Evolutionary conservation across 2,329 filamentous ascomycete species (phyloP).

Genomic region (Calonectria fujianensis): DNA sequence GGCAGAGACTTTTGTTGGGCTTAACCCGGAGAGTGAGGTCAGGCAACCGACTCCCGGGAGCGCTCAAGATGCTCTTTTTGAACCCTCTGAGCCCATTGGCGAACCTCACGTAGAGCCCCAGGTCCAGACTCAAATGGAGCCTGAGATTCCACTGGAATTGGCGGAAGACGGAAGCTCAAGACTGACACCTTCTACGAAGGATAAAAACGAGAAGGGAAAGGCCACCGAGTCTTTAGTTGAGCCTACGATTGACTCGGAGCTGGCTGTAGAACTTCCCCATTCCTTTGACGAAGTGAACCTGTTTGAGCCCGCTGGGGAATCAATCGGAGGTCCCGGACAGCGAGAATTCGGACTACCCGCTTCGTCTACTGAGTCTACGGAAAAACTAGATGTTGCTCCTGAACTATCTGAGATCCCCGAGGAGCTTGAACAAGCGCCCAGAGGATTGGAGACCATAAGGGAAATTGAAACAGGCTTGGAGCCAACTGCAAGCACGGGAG

Average conservation of each 20-base stretch:
- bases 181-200: conserved; percentile 8
- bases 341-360: background rate
- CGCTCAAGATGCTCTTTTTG: background rate
- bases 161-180: background rate
- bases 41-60: background rate
- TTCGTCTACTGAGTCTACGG: background rate
- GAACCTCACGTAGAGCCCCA: background rate
- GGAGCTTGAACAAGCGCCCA: background rate
- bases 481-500: background rate
- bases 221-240: conserved; percentile 6
- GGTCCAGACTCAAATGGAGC: background rate
- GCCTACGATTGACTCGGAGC: background rate
- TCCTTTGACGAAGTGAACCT: background rate
- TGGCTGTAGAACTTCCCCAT: conserved; percentile 1
- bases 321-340: background rate
- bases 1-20: background rate
- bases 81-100: background rate
- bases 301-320: background rate
- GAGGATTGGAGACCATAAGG: background rate
- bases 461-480: conserved; percentile 21
- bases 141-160: background rate
- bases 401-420: background rate
- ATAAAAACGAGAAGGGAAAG: conserved; percentile 40
- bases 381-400: background rate
- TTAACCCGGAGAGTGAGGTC: background rate